Evolutionary conservation across 2,329 filamentous ascomycete species (phyloP).

Genomic region (Helotiales sp.): DNA sequence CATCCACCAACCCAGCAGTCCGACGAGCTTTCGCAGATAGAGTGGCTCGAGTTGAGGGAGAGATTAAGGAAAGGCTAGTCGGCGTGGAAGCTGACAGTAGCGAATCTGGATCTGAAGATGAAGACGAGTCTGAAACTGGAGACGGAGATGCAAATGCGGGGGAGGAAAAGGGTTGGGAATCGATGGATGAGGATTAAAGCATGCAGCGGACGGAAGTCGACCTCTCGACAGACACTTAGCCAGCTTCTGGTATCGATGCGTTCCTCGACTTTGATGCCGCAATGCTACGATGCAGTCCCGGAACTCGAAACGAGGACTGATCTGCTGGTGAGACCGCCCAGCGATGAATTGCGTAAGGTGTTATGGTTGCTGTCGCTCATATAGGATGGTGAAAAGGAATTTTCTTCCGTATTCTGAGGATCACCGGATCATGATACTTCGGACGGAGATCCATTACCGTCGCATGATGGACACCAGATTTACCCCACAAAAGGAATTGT

Average conservation of each 20-base stretch:
- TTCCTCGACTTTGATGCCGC: slow-evolving; percentile 1
- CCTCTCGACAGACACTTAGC: background rate
- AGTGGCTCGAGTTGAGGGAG: slow-evolving; percentile 59
- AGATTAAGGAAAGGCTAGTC: slow-evolving; percentile 74
- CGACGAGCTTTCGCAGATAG: slow-evolving; percentile 78
- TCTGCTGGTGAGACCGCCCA: slow-evolving; percentile 12
- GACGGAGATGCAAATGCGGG: slow-evolving; percentile 41
- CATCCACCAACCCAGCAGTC: slow-evolving; percentile 82
- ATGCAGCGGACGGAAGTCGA: slow-evolving; percentile 9
- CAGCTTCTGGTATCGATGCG: background rate
- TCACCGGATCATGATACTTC: no score
- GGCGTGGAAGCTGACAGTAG: slow-evolving; percentile 69
- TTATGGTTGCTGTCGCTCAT: slow-evolving; percentile 2
- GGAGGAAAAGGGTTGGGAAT: slow-evolving; percentile 40
- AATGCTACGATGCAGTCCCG: slow-evolving; percentile 4
- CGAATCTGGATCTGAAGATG: slow-evolving; percentile 59
- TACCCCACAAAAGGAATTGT: slow-evolving; percentile 11
- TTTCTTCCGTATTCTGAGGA: slow-evolving; percentile 12
- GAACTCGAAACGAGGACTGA: slow-evolving; percentile 3
- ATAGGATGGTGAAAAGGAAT: slow-evolving; percentile 5
- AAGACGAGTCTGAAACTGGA: slow-evolving; percentile 47
- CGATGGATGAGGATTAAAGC: slow-evolving; percentile 56
- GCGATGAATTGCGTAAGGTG: slow-evolving; percentile 5
- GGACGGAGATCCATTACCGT: slow-evolving; percentile 14
- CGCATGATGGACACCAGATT: slow-evolving; percentile 21